phyloP scores from a whole-genome alignment of 2,329 filamentous ascomycete genomes.

The Lachnellula subtilissima region DNA sequence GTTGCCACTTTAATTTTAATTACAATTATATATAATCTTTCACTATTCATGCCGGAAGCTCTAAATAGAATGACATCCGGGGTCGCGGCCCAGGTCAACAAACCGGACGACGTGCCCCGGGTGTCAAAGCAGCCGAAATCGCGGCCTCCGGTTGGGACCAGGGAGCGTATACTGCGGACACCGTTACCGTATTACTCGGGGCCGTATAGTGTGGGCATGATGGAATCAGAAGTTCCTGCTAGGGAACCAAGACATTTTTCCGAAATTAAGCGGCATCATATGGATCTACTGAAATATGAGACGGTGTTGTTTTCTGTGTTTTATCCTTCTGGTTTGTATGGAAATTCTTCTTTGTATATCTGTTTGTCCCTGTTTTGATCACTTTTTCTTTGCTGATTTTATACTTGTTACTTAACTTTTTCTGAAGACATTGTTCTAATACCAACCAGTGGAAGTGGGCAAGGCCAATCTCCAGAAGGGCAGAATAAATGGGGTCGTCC shows the following conservation, averaged over 20 bases:
- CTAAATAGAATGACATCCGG: background rate
- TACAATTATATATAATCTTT: no score
- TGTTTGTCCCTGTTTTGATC: background rate
- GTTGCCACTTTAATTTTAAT: no score
- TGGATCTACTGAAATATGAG: slow-evolving; percentile 46
- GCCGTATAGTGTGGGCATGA: slow-evolving; percentile 47
- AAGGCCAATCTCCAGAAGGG: slow-evolving; percentile 35
- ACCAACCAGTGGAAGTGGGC: slow-evolving; percentile 29
- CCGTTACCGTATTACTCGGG: slow-evolving; percentile 46
- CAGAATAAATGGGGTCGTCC: slow-evolving; percentile 46
- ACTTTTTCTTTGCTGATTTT: background rate
- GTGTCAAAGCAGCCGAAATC: slow-evolving; percentile 36
- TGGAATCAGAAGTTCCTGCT: slow-evolving; percentile 51
- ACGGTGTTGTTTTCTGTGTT: slow-evolving; percentile 63
- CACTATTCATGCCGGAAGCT: background rate
- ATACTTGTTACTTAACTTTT: background rate
- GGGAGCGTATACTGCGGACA: slow-evolving; percentile 42
- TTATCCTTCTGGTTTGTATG: slow-evolving; percentile 50
- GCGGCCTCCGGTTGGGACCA: slow-evolving; percentile 41
- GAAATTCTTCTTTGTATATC: background rate
- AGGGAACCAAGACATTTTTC: slow-evolving; percentile 43
- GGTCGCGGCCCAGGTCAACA: background rate
- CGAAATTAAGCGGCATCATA: slow-evolving; percentile 43
- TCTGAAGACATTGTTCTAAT: no score
- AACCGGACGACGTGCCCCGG: slow-evolving; percentile 14